phyloP scores from a whole-genome alignment of 352 stramenopile species.

The Plasmopara muralis region DNA sequence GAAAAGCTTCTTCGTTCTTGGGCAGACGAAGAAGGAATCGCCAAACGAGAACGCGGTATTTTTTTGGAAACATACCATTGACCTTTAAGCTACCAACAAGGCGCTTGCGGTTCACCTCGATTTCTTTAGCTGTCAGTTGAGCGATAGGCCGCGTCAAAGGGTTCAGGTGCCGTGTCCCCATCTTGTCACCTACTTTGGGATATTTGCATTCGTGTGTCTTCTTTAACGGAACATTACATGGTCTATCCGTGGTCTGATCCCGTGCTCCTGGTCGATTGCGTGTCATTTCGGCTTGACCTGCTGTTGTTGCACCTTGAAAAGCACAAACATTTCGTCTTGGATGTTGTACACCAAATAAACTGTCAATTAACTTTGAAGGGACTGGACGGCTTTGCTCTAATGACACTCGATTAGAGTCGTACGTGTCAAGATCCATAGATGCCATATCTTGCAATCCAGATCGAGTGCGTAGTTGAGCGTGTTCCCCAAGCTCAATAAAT shows the following conservation, averaged over 20 bases:
- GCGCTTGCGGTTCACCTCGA: conserved; percentile 56
- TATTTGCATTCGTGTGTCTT: conserved; percentile 2
- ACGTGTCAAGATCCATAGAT: conserved; percentile 7
- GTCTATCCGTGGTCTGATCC: conserved; percentile 2
- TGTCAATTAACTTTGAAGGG: conserved; percentile 63
- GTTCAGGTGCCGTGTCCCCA: conserved; percentile 7
- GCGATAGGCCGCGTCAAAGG: conserved; percentile 10
- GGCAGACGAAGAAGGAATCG: conserved; percentile 77
- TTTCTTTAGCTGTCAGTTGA: conserved; percentile 30
- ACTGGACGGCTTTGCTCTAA: conserved; percentile 30
- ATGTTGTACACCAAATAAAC: conserved; percentile 50
- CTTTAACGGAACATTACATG: conserved; percentile 11
- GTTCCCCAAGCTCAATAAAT: conserved; percentile 35
- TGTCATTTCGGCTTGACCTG: conserved; percentile 2
- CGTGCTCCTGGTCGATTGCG: conserved; percentile 7
- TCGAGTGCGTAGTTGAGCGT: conserved; percentile 32
- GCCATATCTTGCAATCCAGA: conserved; percentile 24
- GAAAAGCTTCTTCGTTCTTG: conserved; percentile 78
- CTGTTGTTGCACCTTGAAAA: conserved; percentile 2
- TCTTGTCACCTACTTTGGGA: conserved; percentile 9
- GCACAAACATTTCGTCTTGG: conserved; percentile 7
- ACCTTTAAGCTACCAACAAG: conserved; percentile 56
- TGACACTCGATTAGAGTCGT: conserved; percentile 4
- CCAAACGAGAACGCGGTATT: conserved; percentile 82
- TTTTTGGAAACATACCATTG: conserved; percentile 70